phyloP scores from a whole-genome alignment of 805 yeast genomes.

The Kluyveromyces aestuarii region DNA sequence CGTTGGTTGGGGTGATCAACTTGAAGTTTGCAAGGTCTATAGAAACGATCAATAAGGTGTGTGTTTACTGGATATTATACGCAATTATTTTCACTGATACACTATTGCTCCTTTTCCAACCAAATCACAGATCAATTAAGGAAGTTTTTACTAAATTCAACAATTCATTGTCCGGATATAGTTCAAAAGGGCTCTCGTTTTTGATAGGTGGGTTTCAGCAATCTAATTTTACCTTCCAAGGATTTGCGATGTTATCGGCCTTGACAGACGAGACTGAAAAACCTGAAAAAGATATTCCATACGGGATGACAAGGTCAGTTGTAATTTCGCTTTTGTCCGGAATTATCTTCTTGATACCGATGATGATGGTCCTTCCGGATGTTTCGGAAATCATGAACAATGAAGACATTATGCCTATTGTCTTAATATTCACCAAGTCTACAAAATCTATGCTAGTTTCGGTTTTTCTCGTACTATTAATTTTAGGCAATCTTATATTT shows the following conservation, averaged over 20 bases:
- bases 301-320: slow-evolving; percentile 61
- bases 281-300: slow-evolving; percentile 69
- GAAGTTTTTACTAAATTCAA: slow-evolving; percentile 60
- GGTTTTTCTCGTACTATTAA: slow-evolving; percentile 53
- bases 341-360: slow-evolving; percentile 59
- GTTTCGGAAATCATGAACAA: slow-evolving; percentile 43
- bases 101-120: slow-evolving; percentile 46
- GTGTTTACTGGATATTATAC: slow-evolving; percentile 68
- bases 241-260: slow-evolving; percentile 74
- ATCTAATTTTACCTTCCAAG: slow-evolving; percentile 70
- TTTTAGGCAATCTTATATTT: slow-evolving; percentile 61
- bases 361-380: slow-evolving; percentile 65
- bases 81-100: slow-evolving; percentile 63
- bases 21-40: slow-evolving; percentile 48
- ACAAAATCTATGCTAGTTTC: slow-evolving; percentile 64
- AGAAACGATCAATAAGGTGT: slow-evolving; percentile 54
- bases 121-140: slow-evolving; percentile 49
- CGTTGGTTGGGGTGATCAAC: slow-evolving; percentile 54
- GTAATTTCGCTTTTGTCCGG: slow-evolving; percentile 61
- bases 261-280: slow-evolving; percentile 73
- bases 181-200: slow-evolving; percentile 55
- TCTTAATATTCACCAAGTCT: slow-evolving; percentile 60
- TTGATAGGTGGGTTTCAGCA: slow-evolving; percentile 66
- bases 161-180: slow-evolving; percentile 66
- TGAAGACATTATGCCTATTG: slow-evolving; percentile 70